phyloP scores from a whole-genome alignment of 1,284 basidiomycete species.

The Farysia itapuensis region DNA sequence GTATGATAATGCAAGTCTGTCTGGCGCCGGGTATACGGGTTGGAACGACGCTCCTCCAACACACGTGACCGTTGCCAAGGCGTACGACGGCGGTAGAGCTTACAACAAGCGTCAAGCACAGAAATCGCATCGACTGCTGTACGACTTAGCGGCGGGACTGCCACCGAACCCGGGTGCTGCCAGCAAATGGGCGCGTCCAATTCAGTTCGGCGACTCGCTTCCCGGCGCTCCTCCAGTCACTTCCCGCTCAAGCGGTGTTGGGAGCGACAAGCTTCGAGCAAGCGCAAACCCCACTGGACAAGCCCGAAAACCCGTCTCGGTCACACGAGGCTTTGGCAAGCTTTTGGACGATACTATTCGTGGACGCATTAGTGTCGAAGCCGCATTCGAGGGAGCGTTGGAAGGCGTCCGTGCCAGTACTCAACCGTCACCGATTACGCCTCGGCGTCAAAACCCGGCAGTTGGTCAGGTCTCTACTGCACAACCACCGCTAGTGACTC shows the following conservation, averaged over 20 bases:
- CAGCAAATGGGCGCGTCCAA: conserved; percentile 55
- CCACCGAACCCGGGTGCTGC: conserved; percentile 52
- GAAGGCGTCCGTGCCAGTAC: conserved; percentile 10
- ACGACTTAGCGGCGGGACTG: conserved; percentile 51
- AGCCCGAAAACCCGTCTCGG: background rate
- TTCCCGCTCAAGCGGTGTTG: background rate
- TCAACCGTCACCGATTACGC: too few species aligned
- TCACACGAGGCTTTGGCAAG: conserved; percentile 29
- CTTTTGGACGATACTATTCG: conserved; percentile 38
- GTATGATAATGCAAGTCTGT: background rate
- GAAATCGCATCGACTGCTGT: conserved; percentile 36
- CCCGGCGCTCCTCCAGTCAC: conserved; percentile 3
- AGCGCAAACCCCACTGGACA: background rate
- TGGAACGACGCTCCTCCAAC: conserved; percentile 49
- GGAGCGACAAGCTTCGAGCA: background rate
- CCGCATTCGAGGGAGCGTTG: conserved; percentile 23
- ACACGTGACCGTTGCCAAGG: conserved; percentile 38
- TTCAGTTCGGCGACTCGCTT: conserved; percentile 50
- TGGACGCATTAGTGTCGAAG: conserved; percentile 43
- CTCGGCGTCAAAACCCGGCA: too few species aligned
- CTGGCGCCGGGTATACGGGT: conserved; percentile 12
- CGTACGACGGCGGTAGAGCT: conserved; percentile 37
- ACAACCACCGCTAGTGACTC: too few species aligned
- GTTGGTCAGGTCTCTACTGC: too few species aligned
- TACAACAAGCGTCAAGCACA: conserved; percentile 13